phyloP scores from a whole-genome alignment of 257 asterid species.

The Dorcoceras hygrometricum region DNA sequence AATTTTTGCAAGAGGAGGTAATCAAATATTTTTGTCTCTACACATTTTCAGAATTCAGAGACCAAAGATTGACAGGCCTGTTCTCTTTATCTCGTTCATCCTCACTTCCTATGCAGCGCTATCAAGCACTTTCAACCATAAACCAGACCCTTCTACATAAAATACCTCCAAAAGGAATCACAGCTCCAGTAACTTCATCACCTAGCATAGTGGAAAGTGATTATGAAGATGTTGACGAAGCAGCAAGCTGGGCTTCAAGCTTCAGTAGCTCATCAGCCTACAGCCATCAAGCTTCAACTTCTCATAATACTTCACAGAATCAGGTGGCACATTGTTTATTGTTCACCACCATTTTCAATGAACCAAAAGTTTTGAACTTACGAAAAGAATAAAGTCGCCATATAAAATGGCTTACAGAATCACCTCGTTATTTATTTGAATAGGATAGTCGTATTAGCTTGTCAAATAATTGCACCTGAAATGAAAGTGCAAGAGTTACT shows the following conservation, averaged over 20 bases:
- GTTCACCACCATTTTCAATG: neutral
- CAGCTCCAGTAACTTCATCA: slow-evolving; percentile 23
- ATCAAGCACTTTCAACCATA: slow-evolving; percentile 60
- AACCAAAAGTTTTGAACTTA: neutral
- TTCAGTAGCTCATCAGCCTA: slow-evolving; percentile 36
- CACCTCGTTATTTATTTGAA: neutral
- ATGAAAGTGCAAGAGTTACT: no score
- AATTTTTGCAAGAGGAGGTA: slow-evolving; percentile 14
- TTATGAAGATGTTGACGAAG: slow-evolving; percentile 22
- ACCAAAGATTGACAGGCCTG: slow-evolving; percentile 41
- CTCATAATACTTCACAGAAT: slow-evolving; percentile 35
- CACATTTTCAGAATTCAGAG: slow-evolving; percentile 55
- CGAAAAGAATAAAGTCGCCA: neutral
- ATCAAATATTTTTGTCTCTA: slow-evolving; percentile 14
- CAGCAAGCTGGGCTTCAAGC: slow-evolving; percentile 32
- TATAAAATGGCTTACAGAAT: neutral
- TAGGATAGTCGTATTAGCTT: neutral
- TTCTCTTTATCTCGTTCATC: slow-evolving; percentile 41
- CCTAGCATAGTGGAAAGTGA: slow-evolving; percentile 28
- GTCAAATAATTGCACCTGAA: neutral
- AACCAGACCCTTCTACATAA: slow-evolving; percentile 54
- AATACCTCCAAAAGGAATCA: slow-evolving; percentile 40
- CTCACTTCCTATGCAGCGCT: slow-evolving; percentile 61
- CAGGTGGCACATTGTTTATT: slow-evolving; percentile 42
- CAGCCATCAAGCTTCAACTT: slow-evolving; percentile 41